These are phyloP conservation scores for Populus davidiana DNA, from an alignment of 345 rosid species.

Conservation along the genomic window DNA sequence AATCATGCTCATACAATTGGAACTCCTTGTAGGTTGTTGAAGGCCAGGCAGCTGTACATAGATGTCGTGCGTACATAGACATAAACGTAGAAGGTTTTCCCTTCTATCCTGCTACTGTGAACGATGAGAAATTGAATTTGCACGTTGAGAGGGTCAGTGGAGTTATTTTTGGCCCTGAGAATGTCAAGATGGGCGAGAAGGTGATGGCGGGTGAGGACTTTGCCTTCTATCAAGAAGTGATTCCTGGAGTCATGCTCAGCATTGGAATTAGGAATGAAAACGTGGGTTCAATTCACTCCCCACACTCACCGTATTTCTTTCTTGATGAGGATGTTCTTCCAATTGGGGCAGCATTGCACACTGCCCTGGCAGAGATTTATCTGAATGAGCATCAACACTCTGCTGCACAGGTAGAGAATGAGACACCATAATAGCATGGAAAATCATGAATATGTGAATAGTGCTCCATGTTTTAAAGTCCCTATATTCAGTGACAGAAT, in stretches of 20 bases:
- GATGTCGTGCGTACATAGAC: slow-evolving; percentile 56
- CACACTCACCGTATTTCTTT: slow-evolving; percentile 72
- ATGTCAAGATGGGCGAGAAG: slow-evolving; percentile 38
- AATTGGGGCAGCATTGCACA: slow-evolving; percentile 64
- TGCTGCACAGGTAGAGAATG: slow-evolving; percentile 6
- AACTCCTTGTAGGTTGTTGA: slow-evolving; percentile 51
- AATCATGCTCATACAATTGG: background rate
- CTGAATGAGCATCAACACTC: slow-evolving; percentile 44
- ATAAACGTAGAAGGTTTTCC: slow-evolving; percentile 45
- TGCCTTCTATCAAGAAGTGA: slow-evolving; percentile 65
- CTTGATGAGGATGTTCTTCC: slow-evolving; percentile 80
- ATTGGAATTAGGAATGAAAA: slow-evolving; percentile 69
- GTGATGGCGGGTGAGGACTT: slow-evolving; percentile 86
- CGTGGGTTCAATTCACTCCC: slow-evolving; percentile 59
- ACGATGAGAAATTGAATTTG: slow-evolving; percentile 52
- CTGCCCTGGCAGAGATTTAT: slow-evolving; percentile 67
- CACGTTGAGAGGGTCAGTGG: slow-evolving; percentile 49
- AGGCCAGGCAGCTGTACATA: slow-evolving; percentile 61
- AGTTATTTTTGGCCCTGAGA: slow-evolving; percentile 59
- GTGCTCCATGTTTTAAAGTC: background rate
- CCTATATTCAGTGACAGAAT: background rate
- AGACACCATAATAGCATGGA: background rate
- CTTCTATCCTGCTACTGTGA: slow-evolving; percentile 58
- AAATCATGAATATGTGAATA: background rate
- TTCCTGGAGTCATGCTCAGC: slow-evolving; percentile 67